Evolutionary conservation across 768 basidiomycete genomes (phyloP).

Genomic region (Russula vinacea): DNA sequence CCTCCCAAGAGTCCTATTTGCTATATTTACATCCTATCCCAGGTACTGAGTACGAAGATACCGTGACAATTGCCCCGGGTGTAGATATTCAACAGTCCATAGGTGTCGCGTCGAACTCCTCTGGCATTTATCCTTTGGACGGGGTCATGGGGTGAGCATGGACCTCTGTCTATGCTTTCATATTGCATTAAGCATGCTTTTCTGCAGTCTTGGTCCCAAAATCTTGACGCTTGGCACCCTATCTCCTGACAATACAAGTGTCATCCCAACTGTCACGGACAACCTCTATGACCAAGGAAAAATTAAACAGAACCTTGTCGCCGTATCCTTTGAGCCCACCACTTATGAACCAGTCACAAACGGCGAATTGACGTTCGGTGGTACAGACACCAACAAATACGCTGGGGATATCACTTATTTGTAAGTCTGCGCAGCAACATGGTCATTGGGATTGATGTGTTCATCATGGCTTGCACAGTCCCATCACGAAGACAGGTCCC

Average conservation of each 20-base stretch:
- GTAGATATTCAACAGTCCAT: conserved; percentile 57
- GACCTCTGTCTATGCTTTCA: background rate
- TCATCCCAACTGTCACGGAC: conserved; percentile 54
- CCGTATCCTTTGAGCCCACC: conserved; percentile 38
- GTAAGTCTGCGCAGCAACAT: conserved; percentile 26
- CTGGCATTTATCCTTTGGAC: conserved; percentile 49
- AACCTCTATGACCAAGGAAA: conserved; percentile 37
- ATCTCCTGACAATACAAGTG: conserved; percentile 20
- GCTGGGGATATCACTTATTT: conserved; percentile 36
- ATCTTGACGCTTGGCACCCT: conserved; percentile 49
- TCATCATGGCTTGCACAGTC: conserved; percentile 26
- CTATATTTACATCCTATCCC: background rate
- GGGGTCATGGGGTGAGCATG: conserved; percentile 60
- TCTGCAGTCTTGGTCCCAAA: conserved; percentile 55
- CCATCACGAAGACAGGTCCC: conserved; percentile 36
- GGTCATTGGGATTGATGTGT: background rate
- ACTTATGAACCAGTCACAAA: conserved; percentile 32
- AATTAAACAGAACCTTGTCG: conserved; percentile 33
- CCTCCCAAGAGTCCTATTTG: background rate
- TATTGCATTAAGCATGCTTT: background rate
- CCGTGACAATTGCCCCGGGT: conserved; percentile 49
- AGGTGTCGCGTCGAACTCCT: conserved; percentile 51
- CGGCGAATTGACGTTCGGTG: conserved; percentile 42
- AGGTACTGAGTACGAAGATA: conserved; percentile 44
- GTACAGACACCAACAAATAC: conserved; percentile 37